phyloP scores from a whole-genome alignment of 2,329 filamentous ascomycete species.

The Aspergillus quadricinctus region DNA sequence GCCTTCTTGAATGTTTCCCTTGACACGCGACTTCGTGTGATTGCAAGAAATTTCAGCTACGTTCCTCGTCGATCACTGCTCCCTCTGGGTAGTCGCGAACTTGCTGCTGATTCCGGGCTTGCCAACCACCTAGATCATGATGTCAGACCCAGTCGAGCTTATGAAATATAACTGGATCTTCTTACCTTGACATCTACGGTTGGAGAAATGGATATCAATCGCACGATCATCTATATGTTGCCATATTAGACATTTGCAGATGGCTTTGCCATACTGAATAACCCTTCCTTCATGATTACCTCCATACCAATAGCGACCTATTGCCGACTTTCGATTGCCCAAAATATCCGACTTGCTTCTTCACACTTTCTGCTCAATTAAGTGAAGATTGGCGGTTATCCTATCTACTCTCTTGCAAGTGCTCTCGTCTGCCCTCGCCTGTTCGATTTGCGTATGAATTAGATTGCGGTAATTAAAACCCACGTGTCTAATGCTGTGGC shows the following conservation, averaged over 20 bases:
- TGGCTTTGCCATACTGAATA: not conserved
- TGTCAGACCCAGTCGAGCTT: conserved; percentile 17
- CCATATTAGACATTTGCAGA: conserved; percentile 10
- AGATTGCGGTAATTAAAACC: not conserved
- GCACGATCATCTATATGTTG: conserved; percentile 54
- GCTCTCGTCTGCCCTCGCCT: not conserved
- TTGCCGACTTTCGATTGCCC: not conserved
- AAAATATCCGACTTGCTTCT: not conserved
- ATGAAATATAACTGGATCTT: conserved; percentile 2
- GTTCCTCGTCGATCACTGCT: conserved; percentile 71
- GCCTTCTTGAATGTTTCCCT: conserved; percentile 2
- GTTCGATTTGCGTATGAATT: not conserved
- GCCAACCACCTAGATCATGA: conserved; percentile 56
- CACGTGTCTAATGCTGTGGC: not conserved
- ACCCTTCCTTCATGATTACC: not conserved
- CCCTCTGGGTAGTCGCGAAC: conserved; percentile 78
- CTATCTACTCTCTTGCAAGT: not conserved
- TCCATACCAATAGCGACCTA: not conserved
- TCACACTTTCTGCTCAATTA: not conserved
- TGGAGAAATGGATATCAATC: conserved; percentile 82
- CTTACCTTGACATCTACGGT: conserved; percentile 77
- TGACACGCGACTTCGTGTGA: not conserved
- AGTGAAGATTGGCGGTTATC: not conserved
- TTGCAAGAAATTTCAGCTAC: conserved; percentile 40
- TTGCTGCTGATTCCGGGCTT: conserved; percentile 72